Base-by-base conservation (phyloP, 2,329 filamentous ascomycete species). In the Basipetospora chlamydospora region DNA sequence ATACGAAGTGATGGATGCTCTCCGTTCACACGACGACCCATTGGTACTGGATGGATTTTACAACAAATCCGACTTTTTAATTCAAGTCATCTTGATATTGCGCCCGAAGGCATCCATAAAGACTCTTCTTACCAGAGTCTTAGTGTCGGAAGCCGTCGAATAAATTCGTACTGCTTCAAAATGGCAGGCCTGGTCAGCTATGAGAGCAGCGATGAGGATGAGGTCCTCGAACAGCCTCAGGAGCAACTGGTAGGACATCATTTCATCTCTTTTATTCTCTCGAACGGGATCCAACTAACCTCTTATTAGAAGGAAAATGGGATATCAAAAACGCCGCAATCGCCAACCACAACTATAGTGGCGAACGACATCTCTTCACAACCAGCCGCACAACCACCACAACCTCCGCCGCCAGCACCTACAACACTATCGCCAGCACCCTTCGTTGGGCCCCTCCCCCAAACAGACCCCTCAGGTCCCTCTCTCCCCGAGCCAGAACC, bases 191-290 rank as follows among this genome's bases (percentile, higher is more conserved):
- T 70, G 10, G 66, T 70, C 6, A 56, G 47, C 23, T 70, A 70
- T 42, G 64, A 57, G 11, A 70, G 66, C 44, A 70, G 66, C 38
- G 64, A 67, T 29, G 66, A 68, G 2, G 66, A 67, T 5, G 59
- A 62, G 3, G 60, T 1, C 32, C 22, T n/a, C 17, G 39, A 22
- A 41, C 37, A 12, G 8, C 20, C 35, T 15, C 18, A 17, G 20
- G 13, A 23, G 13, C 30, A 21, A 18, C 26, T 12, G 35, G 35
- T 37, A 31, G 25, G 13, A 3, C 15, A 22, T 8, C 11, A 18
- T n/a, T 15, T 15, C 17, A n/a, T n/a, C n/a, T n/a, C n/a, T n/a
- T n/a, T n/a, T n/a, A n/a, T n/a, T n/a, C n/a, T n/a, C n/a, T n/a
- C n/a, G n/a, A n/a, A n/a, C n/a, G n/a, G n/a, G n/a, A n/a, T n/a